A percentile compares a stretch with the other conserved stretches of the same genome.
These are phyloP conservation scores for Colletotrichum neosansevieriae DNA, from an alignment of 2,329 filamentous ascomycete species.

Conservation along the genomic window DNA sequence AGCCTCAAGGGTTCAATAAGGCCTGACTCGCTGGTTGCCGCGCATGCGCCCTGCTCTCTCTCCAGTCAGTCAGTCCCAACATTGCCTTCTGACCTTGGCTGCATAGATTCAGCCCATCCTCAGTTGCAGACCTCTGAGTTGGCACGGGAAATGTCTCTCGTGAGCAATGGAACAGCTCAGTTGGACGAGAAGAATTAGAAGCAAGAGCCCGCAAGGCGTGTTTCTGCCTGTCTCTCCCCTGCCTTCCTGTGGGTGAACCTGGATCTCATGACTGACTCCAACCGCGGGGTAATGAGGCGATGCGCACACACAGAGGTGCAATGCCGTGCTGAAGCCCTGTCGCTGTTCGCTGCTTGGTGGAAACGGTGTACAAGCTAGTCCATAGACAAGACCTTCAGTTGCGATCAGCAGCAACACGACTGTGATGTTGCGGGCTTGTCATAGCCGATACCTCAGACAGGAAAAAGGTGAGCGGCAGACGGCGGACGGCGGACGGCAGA, in stretches of 20 bases:
- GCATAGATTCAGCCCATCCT: constrained; percentile 28
- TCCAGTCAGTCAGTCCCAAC: constrained; percentile 15
- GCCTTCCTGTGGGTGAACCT: constrained; percentile 8
- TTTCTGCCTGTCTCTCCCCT: constrained; percentile 22
- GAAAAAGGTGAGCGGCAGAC: not conserved
- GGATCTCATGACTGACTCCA: constrained; percentile 30
- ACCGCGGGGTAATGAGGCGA: constrained; percentile 32
- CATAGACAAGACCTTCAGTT: not conserved
- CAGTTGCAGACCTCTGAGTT: constrained; percentile 32
- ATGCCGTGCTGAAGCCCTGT: constrained; percentile 18
- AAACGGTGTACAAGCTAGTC: not conserved
- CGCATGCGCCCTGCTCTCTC: not conserved
- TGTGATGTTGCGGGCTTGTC: constrained; percentile 8
- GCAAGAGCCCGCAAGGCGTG: constrained; percentile 17
- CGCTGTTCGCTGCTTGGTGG: constrained; percentile 15
- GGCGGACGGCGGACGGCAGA: constrained; percentile 7
- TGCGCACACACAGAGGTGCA: constrained; percentile 19
- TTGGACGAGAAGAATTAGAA: not conserved
- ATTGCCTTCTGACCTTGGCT: constrained; percentile 34
- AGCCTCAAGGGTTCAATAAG: constrained; percentile 14
- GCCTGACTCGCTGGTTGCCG: constrained; percentile 13
- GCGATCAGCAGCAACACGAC: constrained; percentile 23
- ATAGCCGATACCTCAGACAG: constrained; percentile 5
- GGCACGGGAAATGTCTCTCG: constrained; percentile 31
- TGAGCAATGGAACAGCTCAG: constrained; percentile 26